Evolutionary conservation across 495 filamentous ascomycete species (phyloP).

Genomic region (Penicillium canescens): DNA sequence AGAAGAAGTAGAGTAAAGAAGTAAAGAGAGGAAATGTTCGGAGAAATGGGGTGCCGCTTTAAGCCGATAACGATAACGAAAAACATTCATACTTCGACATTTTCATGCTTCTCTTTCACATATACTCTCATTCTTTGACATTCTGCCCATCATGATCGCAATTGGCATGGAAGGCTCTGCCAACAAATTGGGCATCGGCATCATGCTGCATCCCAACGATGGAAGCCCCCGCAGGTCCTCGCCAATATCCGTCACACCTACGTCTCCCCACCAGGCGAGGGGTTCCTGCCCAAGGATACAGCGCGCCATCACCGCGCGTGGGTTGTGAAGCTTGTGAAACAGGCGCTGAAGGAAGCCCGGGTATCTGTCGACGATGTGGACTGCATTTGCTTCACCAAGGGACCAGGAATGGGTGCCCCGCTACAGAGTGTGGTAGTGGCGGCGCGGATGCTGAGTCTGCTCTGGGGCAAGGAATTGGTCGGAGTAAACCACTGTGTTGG

Average conservation of each 20-base stretch:
- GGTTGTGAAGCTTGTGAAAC: conserved; percentile 77
- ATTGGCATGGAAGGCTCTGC: conserved; percentile 96
- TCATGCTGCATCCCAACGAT: conserved; percentile 77
- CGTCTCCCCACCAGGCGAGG: conserved; percentile 85
- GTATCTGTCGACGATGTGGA: conserved; percentile 66
- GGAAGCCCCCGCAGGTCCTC: conserved; percentile 69
- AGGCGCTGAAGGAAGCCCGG: conserved; percentile 69
- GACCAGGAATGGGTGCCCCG: conserved; percentile 95
- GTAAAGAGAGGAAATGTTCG: conserved; percentile 20
- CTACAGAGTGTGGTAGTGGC: conserved; percentile 86
- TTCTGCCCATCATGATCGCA: conserved; percentile 61
- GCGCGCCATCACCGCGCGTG: conserved; percentile 86
- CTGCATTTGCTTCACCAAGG: conserved; percentile 94
- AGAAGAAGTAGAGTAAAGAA: conserved; percentile 14
- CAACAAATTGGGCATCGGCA: conserved; percentile 94
- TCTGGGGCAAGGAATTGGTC: conserved; percentile 86
- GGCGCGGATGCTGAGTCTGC: conserved; percentile 75
- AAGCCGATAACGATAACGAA: conserved; percentile 28
- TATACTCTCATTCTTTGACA: background rate
- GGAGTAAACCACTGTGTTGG: conserved; percentile 98
- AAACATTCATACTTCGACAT: conserved; percentile 3
- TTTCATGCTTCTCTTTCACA: background rate
- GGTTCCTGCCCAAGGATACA: conserved; percentile 95
- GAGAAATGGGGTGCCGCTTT: conserved; percentile 30
- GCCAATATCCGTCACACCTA: conserved; percentile 95